phyloP scores from a whole-genome alignment of 768 basidiomycete species.

The Leccinum longicurvipes region DNA sequence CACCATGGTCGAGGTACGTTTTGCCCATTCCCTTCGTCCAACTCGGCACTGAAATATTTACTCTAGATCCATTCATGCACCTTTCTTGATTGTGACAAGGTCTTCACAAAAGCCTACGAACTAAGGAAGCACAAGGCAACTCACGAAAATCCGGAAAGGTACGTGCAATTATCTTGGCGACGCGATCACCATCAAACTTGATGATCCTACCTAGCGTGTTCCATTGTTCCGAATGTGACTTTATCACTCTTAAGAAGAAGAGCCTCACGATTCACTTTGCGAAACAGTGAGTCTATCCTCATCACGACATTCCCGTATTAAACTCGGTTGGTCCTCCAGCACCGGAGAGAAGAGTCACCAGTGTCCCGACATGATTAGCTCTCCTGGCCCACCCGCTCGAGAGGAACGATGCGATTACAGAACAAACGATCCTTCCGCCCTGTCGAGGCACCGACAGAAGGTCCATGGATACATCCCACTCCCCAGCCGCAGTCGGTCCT shows the following conservation, averaged over 20 bases:
- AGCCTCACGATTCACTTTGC: slow-evolving; percentile 18
- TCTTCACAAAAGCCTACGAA: slow-evolving; percentile 16
- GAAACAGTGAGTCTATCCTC: slow-evolving; percentile 14
- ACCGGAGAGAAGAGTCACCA: slow-evolving; percentile 17
- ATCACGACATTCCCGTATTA: neutral
- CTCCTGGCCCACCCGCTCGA: neutral
- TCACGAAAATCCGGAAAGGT: slow-evolving; percentile 16
- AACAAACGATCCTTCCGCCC: slow-evolving; percentile 25
- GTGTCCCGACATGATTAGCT: slow-evolving; percentile 12
- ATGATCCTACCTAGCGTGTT: slow-evolving; percentile 11
- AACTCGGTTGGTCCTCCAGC: slow-evolving; percentile 6
- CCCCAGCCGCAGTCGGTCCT: neutral
- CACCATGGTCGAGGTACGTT: slow-evolving; percentile 14
- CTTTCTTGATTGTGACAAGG: slow-evolving; percentile 4
- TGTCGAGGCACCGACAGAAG: slow-evolving; percentile 25
- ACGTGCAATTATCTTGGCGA: neutral
- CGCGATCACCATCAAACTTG: neutral
- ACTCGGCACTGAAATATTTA: neutral
- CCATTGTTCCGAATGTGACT: slow-evolving; percentile 17
- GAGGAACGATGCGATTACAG: slow-evolving; percentile 16
- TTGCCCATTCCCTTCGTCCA: neutral
- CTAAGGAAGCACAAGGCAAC: slow-evolving; percentile 21
- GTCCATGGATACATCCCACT: slow-evolving; percentile 21
- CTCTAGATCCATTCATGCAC: slow-evolving; percentile 16
- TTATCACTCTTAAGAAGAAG: slow-evolving; percentile 20